These are phyloP conservation scores for Aechmea fasciata DNA, from an alignment of 176 grass and related monocot genomes.

Conservation along the genomic window DNA sequence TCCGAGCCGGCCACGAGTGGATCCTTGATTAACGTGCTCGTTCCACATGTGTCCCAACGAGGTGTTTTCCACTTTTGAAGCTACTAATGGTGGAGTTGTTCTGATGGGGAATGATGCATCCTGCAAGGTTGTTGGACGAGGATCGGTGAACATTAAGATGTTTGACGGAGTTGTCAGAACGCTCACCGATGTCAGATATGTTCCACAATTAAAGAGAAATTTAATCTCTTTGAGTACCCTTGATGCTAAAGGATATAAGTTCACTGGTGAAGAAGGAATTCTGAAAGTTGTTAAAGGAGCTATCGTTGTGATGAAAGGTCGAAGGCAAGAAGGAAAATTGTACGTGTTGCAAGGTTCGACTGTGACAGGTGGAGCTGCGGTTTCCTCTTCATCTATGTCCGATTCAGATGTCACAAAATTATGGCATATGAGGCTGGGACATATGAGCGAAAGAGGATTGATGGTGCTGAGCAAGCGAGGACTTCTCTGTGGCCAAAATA, in stretches of 20 bases:
- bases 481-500: neutral
- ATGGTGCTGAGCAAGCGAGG: neutral
- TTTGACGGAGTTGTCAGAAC: neutral
- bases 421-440: constrained; percentile 6
- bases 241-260: constrained; percentile 7
- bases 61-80: constrained; percentile 5
- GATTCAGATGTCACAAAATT: neutral
- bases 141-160: constrained; percentile 1
- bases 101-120: constrained; percentile 8
- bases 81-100: neutral
- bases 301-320: constrained; percentile 7
- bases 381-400: neutral
- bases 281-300: neutral
- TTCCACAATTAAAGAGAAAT: neutral
- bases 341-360: neutral
- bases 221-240: constrained; percentile 14
- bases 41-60: constrained; percentile 19
- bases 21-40: neutral
- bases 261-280: neutral
- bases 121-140: neutral
- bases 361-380: neutral
- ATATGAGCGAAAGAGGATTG: constrained; percentile 4
- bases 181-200: neutral
- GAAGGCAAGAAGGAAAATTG: neutral
- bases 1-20: neutral